Base-by-base conservation (phyloP, 2,329 filamentous ascomycete genomes). In the Xenoacremonium recifei region DNA sequence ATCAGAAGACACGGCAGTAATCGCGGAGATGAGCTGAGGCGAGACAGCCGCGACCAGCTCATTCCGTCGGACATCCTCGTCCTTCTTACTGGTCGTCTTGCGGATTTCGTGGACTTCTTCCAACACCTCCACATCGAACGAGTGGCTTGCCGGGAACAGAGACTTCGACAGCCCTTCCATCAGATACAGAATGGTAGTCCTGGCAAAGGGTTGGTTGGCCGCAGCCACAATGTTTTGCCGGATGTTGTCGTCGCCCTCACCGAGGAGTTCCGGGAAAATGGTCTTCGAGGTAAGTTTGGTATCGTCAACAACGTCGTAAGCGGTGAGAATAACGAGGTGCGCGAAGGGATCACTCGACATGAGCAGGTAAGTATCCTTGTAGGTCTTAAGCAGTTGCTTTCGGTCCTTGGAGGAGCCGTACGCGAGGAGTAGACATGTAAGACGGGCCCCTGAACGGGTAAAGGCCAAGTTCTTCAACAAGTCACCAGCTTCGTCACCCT, bases 391-490 rank as follows among this genome's bases (percentile, higher is more conserved):
- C 43, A 99, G 82, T 45, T 87, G 77, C 68, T 96, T 95, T 56
- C 93, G 84, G 67, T 97, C 92, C 71, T 99, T 99, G 51, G 93
- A 90, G 39, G 76, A 84, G 43, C 90, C 89, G 59, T 95, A 78
- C 9, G 93, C 91, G 29, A 99, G 72, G 30, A 89, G 79, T 32
- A 96, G 74, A 59, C 84, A 92, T 42, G 90, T 85, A 11, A 99
- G 75, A 25, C 87, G 80, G 34, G 90, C 83, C 5, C 93, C 93
- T 7, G 89, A 89, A 63, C 85, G 87, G 32, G 93, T 99, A 68
- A 99, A 99, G 6, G 91, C 91, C 71, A 99, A 79, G 65, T 97
- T 97, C 74, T 96, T 95, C 50, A 93, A 76, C 48, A 96, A 68
- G 63, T 97, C 91, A 35, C 89, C 90, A 44, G 87, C 85, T 60